Percentiles rank a stretch among this genome's conserved stretches.
Evolutionary conservation across 1,284 basidiomycete species (phyloP).

Genomic region (Malassezia vespertilionis): DNA sequence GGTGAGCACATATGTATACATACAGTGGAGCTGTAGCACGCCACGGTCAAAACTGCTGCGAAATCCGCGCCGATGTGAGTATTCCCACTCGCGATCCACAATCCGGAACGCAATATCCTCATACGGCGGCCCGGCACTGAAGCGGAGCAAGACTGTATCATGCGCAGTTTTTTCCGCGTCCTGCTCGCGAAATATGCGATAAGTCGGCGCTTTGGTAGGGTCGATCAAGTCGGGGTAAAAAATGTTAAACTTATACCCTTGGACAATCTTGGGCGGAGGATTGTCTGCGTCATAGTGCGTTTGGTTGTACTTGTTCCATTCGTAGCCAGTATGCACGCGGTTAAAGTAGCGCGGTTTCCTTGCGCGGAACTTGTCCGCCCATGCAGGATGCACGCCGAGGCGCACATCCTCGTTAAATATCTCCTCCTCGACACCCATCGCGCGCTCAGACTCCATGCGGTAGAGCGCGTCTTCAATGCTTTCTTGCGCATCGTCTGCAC

Average conservation of each 20-base stretch:
- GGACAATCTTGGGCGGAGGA: slow-evolving; percentile 50
- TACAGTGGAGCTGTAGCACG: slow-evolving; percentile 48
- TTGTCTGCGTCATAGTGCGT: slow-evolving; percentile 46
- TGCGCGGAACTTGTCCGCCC: slow-evolving; percentile 98
- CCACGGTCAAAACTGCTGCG: slow-evolving; percentile 54
- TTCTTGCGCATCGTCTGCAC: slow-evolving; percentile 1
- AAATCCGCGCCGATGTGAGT: slow-evolving; percentile 70
- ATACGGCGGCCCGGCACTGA: slow-evolving; percentile 93
- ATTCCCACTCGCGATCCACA: slow-evolving; percentile 96
- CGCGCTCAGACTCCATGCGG: slow-evolving; percentile 55
- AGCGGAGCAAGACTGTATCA: slow-evolving; percentile 83
- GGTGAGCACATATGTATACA: neutral
- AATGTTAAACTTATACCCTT: slow-evolving; percentile 88
- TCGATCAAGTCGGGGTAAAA: slow-evolving; percentile 95
- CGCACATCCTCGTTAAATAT: slow-evolving; percentile 81
- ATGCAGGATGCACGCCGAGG: slow-evolving; percentile 60
- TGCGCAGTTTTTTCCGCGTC: slow-evolving; percentile 68
- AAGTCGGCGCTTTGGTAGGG: slow-evolving; percentile 88
- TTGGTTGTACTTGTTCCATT: slow-evolving; percentile 76
- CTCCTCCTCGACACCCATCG: slow-evolving; percentile 89
- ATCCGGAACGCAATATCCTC: slow-evolving; percentile 98
- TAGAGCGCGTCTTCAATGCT: slow-evolving; percentile 25
- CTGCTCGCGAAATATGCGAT: slow-evolving; percentile 56
- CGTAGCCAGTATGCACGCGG: slow-evolving; percentile 98
- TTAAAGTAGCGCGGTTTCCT: slow-evolving; percentile 98